phyloP scores from a whole-genome alignment of 768 basidiomycete species.

The Phlebiopsis flavidoalba region DNA sequence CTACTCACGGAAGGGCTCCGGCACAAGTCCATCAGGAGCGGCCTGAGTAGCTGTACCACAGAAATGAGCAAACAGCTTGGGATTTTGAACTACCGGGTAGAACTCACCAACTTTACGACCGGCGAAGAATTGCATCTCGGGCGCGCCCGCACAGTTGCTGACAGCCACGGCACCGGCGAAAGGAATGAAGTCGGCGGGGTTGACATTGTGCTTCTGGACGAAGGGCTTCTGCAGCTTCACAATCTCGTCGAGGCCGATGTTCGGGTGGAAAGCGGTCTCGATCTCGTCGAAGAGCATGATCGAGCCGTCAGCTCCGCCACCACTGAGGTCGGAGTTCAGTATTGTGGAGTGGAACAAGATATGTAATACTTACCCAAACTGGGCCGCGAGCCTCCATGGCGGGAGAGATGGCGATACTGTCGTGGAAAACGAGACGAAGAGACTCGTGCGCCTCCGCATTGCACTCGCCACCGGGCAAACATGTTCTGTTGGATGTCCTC shows the following conservation, averaged over 20 bases:
- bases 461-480: conserved; percentile 25
- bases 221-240: conserved; percentile 28
- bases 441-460: conserved; percentile 26
- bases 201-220: conserved; percentile 30
- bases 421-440: conserved; percentile 24
- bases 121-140: conserved; percentile 35
- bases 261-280: conserved; percentile 39
- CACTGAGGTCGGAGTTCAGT: conserved; percentile 5
- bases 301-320: conserved; percentile 40
- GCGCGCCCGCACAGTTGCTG: conserved; percentile 39
- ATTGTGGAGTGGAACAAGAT: no score
- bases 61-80: conserved; percentile 5
- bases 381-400: conserved; percentile 13
- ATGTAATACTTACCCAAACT: conserved; percentile 14
- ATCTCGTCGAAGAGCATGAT: conserved; percentile 40
- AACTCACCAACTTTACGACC: conserved; percentile 25
- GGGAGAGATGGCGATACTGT: conserved; percentile 14
- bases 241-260: conserved; percentile 36
- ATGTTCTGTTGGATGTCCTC: conserved; percentile 27
- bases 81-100: background rate
- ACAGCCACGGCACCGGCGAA: conserved; percentile 41
- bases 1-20: conserved; percentile 17
- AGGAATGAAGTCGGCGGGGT: conserved; percentile 43
- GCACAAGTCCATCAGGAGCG: conserved; percentile 18
- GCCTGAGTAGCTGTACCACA: conserved; percentile 12